Percentiles rank a stretch among this genome's conserved stretches.
These are phyloP conservation scores for Mycena epipterygia DNA, from an alignment of 768 basidiomycete species.

Conservation along the genomic window DNA sequence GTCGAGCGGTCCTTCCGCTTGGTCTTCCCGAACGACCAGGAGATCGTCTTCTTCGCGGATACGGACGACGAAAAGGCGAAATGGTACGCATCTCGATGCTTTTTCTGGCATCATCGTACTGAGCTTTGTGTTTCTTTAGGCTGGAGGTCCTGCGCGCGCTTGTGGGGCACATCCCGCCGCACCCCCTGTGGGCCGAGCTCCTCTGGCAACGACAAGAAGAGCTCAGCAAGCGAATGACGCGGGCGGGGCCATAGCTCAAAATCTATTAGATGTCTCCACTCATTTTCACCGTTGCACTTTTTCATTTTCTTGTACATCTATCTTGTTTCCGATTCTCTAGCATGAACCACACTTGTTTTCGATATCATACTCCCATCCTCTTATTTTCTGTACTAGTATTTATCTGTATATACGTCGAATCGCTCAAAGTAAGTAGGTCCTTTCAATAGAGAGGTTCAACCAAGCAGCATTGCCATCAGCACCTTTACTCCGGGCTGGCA, in stretches of 20 bases:
- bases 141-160: slow-evolving; percentile 86
- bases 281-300: slow-evolving; percentile 3
- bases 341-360: slow-evolving; percentile 17
- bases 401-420: slow-evolving; percentile 40
- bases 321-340: neutral
- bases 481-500: no score
- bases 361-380: no score
- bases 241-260: slow-evolving; percentile 29
- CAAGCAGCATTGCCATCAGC: neutral
- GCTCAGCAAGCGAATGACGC: slow-evolving; percentile 49
- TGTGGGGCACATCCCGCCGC: slow-evolving; percentile 91
- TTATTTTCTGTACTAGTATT: slow-evolving; percentile 34
- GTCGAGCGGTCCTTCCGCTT: slow-evolving; percentile 90
- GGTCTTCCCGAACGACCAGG: slow-evolving; percentile 80
- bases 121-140: slow-evolving; percentile 59
- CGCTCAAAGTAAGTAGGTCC: slow-evolving; percentile 25
- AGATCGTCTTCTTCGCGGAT: slow-evolving; percentile 93
- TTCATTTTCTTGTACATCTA: slow-evolving; percentile 31
- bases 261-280: slow-evolving; percentile 15
- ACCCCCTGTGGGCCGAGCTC: slow-evolving; percentile 94
- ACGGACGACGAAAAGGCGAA: slow-evolving; percentile 86
- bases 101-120: slow-evolving; percentile 10
- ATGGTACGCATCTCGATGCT: slow-evolving; percentile 71
- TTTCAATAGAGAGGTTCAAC: slow-evolving; percentile 36
- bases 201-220: slow-evolving; percentile 86